These are phyloP conservation scores for Russula dissimulans DNA, from an alignment of 768 basidiomycete genomes.

Conservation along the genomic window DNA sequence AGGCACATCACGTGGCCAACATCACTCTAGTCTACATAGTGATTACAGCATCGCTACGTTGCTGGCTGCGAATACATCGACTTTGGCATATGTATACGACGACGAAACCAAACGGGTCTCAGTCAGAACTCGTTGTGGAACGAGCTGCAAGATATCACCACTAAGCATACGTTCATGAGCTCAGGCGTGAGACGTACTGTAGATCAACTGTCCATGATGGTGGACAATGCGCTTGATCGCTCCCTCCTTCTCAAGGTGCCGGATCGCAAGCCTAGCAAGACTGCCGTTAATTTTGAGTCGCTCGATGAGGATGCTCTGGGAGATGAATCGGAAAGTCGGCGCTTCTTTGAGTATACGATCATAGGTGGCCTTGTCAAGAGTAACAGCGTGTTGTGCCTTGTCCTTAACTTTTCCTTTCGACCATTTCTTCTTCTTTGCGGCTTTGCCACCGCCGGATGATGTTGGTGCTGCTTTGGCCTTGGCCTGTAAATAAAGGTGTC, in stretches of 20 bases:
- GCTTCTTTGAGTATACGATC: slow-evolving; percentile 97
- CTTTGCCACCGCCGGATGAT: slow-evolving; percentile 64
- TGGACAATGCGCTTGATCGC: slow-evolving; percentile 95
- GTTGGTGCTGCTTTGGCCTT: slow-evolving; percentile 66
- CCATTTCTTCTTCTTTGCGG: slow-evolving; percentile 99
- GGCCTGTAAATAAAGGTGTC: slow-evolving; percentile 22
- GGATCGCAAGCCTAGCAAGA: slow-evolving; percentile 85
- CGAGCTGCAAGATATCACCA: slow-evolving; percentile 7
- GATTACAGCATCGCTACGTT: background rate
- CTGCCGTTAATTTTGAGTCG: slow-evolving; percentile 95
- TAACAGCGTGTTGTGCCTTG: slow-evolving; percentile 95
- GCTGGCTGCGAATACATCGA: slow-evolving; percentile 12
- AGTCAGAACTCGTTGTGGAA: slow-evolving; percentile 20
- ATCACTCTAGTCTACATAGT: background rate
- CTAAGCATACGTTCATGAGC: background rate
- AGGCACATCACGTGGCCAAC: background rate
- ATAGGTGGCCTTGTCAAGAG: slow-evolving; percentile 86
- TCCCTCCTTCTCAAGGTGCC: slow-evolving; percentile 87
- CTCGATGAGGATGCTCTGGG: slow-evolving; percentile 96
- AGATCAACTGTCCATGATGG: slow-evolving; percentile 88
- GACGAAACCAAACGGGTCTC: background rate
- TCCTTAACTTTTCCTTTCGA: slow-evolving; percentile 99
- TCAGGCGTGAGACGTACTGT: slow-evolving; percentile 57
- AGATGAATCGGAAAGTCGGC: slow-evolving; percentile 98
- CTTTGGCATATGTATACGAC: slow-evolving; percentile 3